Conservation (phyloP, 495 filamentous ascomycete genomes). For the Zalerion maritima region DNA sequence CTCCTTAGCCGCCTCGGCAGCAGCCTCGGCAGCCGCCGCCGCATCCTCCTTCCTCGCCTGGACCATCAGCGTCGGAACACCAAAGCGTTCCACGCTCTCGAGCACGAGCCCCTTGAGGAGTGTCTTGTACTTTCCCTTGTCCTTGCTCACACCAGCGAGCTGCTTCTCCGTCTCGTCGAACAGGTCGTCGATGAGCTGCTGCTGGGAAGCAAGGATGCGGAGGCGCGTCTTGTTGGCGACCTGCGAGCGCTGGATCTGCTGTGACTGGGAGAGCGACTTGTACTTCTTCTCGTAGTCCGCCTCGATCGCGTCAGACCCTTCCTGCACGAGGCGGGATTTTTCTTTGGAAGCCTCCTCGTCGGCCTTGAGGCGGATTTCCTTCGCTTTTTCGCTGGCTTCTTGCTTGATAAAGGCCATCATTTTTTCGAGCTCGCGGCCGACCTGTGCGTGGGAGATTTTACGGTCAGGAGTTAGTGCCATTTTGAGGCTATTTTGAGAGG, state of each 20-base stretch:
- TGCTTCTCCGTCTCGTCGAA: slow-evolving; percentile 64
- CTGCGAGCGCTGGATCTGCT: slow-evolving; percentile 92
- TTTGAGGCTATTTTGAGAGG: slow-evolving; percentile 6
- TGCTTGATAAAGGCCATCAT: slow-evolving; percentile 99
- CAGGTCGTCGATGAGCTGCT: slow-evolving; percentile 83
- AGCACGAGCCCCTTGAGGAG: slow-evolving; percentile 68
- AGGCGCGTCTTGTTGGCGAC: slow-evolving; percentile 90
- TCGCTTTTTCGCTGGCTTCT: slow-evolving; percentile 91
- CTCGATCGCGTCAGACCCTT: slow-evolving; percentile 89
- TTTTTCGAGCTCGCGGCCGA: slow-evolving; percentile 91
- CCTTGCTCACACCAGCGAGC: slow-evolving; percentile 47
- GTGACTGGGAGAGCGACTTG: slow-evolving; percentile 90
- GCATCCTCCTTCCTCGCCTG: slow-evolving; percentile 68
- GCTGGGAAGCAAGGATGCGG: slow-evolving; percentile 67
- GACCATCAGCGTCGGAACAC: slow-evolving; percentile 60
- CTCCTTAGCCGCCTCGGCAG: slow-evolving; percentile 57
- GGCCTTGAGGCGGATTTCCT: slow-evolving; percentile 93
- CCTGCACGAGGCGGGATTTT: slow-evolving; percentile 92
- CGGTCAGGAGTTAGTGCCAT: slow-evolving; percentile 5
- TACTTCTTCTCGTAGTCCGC: slow-evolving; percentile 87
- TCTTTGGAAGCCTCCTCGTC: slow-evolving; percentile 97
- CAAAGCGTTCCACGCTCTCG: slow-evolving; percentile 78
- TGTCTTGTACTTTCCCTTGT: slow-evolving; percentile 56
- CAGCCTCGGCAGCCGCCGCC: slow-evolving; percentile 56
- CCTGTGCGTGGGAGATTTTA: slow-evolving; percentile 32